Evolutionary conservation across 192 early-diverging fungal genomes (phyloP), one percentile per base, ranked within the genome.

Genomic region (Backusella liffmaniae): DNA sequence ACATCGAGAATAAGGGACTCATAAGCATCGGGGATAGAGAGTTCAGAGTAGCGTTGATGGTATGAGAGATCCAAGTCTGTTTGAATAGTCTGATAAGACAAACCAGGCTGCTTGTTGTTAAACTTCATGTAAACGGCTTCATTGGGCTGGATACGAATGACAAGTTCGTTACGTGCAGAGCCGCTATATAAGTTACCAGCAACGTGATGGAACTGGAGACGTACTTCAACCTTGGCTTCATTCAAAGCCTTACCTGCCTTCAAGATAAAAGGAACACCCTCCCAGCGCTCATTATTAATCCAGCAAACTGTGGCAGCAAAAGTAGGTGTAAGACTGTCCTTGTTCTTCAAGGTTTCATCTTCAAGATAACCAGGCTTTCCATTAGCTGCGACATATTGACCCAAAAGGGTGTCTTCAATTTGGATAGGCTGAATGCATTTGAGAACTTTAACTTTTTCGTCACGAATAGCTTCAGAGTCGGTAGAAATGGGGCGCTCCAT

Each of bases 121-220:
- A 96, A 92, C 88, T 99, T 99, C 89, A 98, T 92, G 85, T 98
- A 97, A 16, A 99, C 91, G 2, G 97, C 94, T 80, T 99, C 98
- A 72, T 92, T 88, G 4, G 98, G 98, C 71, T 97, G 95, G 49
- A 99, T 93, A 53, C 96, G 93, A 67, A 98, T 88, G 15, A 99
- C 96, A 46, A 99, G 91, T 85, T 99, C 97, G 84, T 99, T 99
- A 75, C 96, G 93, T 7, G 93, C 86, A 67, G 93, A 75, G 72
- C 84, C 85, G 12, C 84, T 86, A 87, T 94, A 97, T 69, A 97
- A 84, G 73, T 89, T 90, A 37, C 95, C 95, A 10, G 94, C 82
- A 67, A 97, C 94, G 79, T 98, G 92, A 71, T 93, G 92, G 90
- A 99, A 99, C 83, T 99, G 97, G 75, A 99, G 92, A 77, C 97